Base-by-base conservation (phyloP, 257 asterid species). In the Handroanthus guayacan region DNA sequence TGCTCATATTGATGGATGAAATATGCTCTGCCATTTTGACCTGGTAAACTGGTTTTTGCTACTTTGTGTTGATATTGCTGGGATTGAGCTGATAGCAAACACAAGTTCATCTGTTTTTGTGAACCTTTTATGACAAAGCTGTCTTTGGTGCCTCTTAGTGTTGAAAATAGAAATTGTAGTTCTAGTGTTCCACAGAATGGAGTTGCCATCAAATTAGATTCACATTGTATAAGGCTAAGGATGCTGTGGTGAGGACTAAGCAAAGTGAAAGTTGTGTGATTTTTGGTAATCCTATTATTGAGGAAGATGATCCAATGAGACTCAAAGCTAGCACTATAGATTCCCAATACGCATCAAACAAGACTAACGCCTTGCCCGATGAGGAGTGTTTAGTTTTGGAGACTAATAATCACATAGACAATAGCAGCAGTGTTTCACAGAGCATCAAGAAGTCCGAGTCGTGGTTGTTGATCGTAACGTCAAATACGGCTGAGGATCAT, bases 61-160 rank as follows among this genome's bases (percentile, higher is more conserved):
- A 78, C 79, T 47, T 25, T 36, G 88, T 54, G 78, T 86, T 50
- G 89, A 88, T 67, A 58, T 86, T 63, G 31, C 80, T 63, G 90
- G 90, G 52, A 75, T 84, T 69, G 91, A 89, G 80, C 81, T 87
- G 54, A 76, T 81, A 52, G 62, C 86, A 62, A 80, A 72, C 85
- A 67, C 86, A 10, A 74, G n/a, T 34, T 25, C 31, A 25, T 25
- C 74, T 72, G 57, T 78, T 82, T 55, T 25, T 58, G 77, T 16
- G 77, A 74, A 55, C 58, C 82, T 39, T 75, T 81, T 58, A 71
- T 84, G 85, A 80, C 92, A 72, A 86, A 88, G 82, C 84, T 78
- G 69, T 91, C 87, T 55, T 18, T 72, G 72, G 76, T 76, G 63
- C 61, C 90, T 39, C 54, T 78, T 36, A 55, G 84, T 62, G 74